Base-by-base conservation (phyloP, 345 rosid genomes). In the Clausena lansium region DNA sequence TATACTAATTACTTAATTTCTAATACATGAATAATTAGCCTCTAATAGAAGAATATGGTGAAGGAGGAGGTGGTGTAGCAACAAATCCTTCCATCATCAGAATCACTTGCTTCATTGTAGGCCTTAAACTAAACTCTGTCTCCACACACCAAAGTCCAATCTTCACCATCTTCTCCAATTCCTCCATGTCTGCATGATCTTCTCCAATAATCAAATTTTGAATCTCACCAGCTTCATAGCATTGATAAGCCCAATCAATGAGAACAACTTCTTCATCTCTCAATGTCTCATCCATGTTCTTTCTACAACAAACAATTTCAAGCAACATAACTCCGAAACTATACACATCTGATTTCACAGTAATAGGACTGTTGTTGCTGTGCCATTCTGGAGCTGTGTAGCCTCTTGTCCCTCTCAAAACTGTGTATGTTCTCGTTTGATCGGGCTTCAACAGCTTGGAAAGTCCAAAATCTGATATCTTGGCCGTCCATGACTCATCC, bases 311-410 rank as follows among this genome's bases (percentile, higher is more conserved):
- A 15, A 77, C 36, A 32, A 47, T 45, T 52, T 70, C 52, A 4
- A 70, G 70, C 9, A 78, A 50, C 35, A 78, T 19, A 9, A 78
- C 64, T n/a, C 64, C 30, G 0, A 35, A 74, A 28, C 68, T 61
- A 2, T 74, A 39, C 13, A 33, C 70, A 32, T 77, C 35, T 5
- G 81, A 65, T 78, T 71, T 78, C 22, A 67, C 68, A 19, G 72
- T 63, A 7, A 71, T 27, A 5, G 71, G 71, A 9, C 22, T 25
- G 57, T 63, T 27, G 22, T 36, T 70, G 28, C 38, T 52, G 30
- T 63, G 71, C 81, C 76, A 64, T 52, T 77, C 70, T 5, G 76
- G 80, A 13, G 80, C 76, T 9, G 7, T 14, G 17, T 33, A 70
- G 1, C 76, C 58, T 24, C 41, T 47, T 24, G 80, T 71, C 27